phyloP scores from a whole-genome alignment of 768 basidiomycete species.

The Suillus plorans region DNA sequence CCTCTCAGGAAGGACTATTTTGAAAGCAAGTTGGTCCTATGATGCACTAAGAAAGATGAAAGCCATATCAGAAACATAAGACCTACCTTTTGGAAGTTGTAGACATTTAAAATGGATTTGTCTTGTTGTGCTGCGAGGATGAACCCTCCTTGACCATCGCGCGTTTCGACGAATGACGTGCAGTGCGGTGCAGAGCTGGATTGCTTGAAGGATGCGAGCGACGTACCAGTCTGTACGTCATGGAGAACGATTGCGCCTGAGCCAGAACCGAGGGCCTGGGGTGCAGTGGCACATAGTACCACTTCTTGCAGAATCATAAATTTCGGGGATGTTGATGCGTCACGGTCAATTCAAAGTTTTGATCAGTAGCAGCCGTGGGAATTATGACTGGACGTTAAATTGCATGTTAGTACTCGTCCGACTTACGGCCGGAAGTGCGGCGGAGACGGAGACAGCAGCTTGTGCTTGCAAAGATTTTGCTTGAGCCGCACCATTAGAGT shows the following conservation, averaged over 20 bases:
- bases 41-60: not conserved
- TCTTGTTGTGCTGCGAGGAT: conserved; percentile 85
- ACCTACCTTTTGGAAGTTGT: conserved; percentile 88
- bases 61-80: not conserved
- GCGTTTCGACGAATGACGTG: conserved; percentile 67
- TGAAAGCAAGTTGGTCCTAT: conserved; percentile 87
- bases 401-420: too few relatives aligned
- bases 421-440: too few relatives aligned
- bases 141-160: conserved; percentile 75
- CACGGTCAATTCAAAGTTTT: too few relatives aligned
- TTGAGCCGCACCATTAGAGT: too few relatives aligned
- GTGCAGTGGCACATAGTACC: conserved; percentile 61
- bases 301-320: conserved; percentile 60
- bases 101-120: conserved; percentile 86
- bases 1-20: conserved; percentile 89
- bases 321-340: too few relatives aligned
- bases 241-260: conserved; percentile 71
- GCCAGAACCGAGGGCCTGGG: conserved; percentile 37
- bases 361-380: too few relatives aligned
- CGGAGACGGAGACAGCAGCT: too few relatives aligned
- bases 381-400: too few relatives aligned
- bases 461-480: too few relatives aligned
- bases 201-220: conserved; percentile 88
- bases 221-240: conserved; percentile 75
- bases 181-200: conserved; percentile 64